Conservation (phyloP, 2,329 filamentous ascomycete genomes). For the Periconia macrospinosa region DNA sequence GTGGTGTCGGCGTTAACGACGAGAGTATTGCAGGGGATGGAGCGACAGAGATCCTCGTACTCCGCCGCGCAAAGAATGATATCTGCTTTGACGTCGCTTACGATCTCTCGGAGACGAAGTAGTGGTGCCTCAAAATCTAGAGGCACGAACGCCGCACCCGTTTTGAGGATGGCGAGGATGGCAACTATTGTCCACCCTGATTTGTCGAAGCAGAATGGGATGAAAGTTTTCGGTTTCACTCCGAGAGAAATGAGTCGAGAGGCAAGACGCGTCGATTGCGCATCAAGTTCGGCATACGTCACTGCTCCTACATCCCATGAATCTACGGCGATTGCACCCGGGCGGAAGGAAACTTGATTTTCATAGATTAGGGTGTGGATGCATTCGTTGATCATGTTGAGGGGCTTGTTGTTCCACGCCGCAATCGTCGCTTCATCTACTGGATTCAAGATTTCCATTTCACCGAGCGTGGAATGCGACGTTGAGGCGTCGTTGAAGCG, state of each 20-base stretch:
- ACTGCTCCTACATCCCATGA: conserved; percentile 32
- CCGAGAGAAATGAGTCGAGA: conserved; percentile 23
- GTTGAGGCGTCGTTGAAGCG: conserved; percentile 21
- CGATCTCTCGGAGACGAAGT: conserved; percentile 40
- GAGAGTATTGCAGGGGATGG: conserved; percentile 28
- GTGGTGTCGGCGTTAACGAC: conserved; percentile 44
- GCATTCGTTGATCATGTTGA: conserved; percentile 26
- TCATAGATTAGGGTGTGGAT: conserved; percentile 34
- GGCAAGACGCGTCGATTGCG: conserved; percentile 27
- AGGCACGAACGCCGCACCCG: conserved; percentile 39
- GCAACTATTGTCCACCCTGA: conserved; percentile 36
- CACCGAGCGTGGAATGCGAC: conserved; percentile 12
- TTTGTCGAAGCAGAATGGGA: conserved; percentile 43
- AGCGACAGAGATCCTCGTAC: conserved; percentile 24
- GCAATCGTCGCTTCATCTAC: conserved; percentile 21
- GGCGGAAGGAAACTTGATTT: conserved; percentile 19
- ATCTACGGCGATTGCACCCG: conserved; percentile 26
- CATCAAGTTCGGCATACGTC: conserved; percentile 32
- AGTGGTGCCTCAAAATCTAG: conserved; percentile 42
- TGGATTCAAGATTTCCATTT: conserved; percentile 25
- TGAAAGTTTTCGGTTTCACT: conserved; percentile 26
- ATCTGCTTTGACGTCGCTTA: conserved; percentile 31
- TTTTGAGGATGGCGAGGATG: conserved; percentile 42
- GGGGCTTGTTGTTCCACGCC: conserved; percentile 28
- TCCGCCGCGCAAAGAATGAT: conserved; percentile 30